These are phyloP conservation scores for Calcarisporium arbuscula DNA, from an alignment of 2,329 filamentous ascomycete species.

Conservation along the genomic window DNA sequence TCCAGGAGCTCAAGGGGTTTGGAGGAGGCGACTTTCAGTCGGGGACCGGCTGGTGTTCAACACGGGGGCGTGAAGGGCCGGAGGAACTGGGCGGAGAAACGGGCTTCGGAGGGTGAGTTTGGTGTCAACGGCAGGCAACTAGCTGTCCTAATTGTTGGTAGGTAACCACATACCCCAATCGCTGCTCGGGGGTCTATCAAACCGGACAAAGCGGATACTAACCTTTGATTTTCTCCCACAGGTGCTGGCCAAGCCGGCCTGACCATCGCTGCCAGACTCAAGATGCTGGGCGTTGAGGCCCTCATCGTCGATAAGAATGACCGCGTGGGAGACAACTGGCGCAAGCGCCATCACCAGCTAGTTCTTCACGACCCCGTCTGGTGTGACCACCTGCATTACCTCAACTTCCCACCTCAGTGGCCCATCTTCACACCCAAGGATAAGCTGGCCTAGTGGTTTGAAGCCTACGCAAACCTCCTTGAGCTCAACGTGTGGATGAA, in stretches of 20 bases:
- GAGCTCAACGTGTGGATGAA: conserved; percentile 62
- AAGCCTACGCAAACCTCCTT: conserved; percentile 54
- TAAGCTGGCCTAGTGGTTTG: conserved; percentile 63
- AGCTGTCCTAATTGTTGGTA: conserved; percentile 55
- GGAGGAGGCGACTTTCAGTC: conserved; percentile 41
- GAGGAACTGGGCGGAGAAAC: conserved; percentile 55
- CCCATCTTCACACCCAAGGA: conserved; percentile 66
- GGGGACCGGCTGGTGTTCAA: conserved; percentile 48
- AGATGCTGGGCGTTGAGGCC: conserved; percentile 48
- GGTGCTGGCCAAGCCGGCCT: conserved; percentile 57
- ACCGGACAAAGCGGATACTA: too few relatives aligned
- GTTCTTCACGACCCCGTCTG: conserved; percentile 63
- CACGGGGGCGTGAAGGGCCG: conserved; percentile 45
- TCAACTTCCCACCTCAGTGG: conserved; percentile 58
- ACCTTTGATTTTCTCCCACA: too few relatives aligned
- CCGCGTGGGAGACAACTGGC: conserved; percentile 58
- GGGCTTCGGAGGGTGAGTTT: conserved; percentile 41
- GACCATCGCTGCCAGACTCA: conserved; percentile 50
- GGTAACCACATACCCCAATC: too few relatives aligned
- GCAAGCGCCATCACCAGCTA: conserved; percentile 56
- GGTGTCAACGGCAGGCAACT: conserved; percentile 42
- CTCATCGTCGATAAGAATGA: conserved; percentile 51
- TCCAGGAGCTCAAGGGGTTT: conserved; percentile 47
- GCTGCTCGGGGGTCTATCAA: too few relatives aligned
- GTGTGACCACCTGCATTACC: conserved; percentile 55